Evolutionary conservation across 2,329 filamentous ascomycete genomes (phyloP).

Genomic region (Clarireedia paspali): DNA sequence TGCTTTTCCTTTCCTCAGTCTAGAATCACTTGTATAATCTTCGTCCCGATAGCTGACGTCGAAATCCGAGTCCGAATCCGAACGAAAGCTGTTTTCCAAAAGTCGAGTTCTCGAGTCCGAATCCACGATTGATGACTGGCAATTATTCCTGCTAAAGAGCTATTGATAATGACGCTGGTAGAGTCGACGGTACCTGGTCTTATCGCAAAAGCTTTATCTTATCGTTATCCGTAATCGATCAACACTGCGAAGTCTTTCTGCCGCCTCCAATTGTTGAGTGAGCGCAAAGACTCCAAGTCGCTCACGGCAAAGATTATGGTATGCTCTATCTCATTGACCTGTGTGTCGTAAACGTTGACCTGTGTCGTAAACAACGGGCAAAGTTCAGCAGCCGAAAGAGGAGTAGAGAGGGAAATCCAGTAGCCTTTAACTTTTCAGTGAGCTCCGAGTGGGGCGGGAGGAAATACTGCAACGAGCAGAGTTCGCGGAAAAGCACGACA

Average conservation of each 20-base stretch:
- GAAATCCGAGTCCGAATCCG: slow-evolving; percentile 11
- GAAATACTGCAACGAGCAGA: background rate
- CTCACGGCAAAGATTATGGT: slow-evolving; percentile 21
- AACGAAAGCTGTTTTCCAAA: slow-evolving; percentile 25
- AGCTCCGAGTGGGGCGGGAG: background rate
- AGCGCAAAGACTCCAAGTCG: slow-evolving; percentile 32
- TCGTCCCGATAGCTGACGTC: slow-evolving; percentile 1
- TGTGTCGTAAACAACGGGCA: background rate
- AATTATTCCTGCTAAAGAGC: too few relatives aligned
- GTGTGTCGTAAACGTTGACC: background rate
- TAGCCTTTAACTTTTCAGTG: slow-evolving; percentile 1
- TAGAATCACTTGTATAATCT: background rate
- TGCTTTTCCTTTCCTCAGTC: slow-evolving; percentile 9
- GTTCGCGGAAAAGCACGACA: background rate
- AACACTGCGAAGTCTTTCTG: slow-evolving; percentile 26
- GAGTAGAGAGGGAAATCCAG: background rate
- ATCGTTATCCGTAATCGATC: background rate
- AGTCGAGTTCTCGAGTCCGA: slow-evolving; percentile 13
- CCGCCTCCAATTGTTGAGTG: slow-evolving; percentile 15
- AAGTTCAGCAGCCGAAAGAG: background rate
- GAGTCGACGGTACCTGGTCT: background rate
- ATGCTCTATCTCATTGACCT: background rate
- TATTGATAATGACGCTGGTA: too few relatives aligned
- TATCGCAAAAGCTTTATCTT: background rate
- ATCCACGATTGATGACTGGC: slow-evolving; percentile 1